phyloP scores from a whole-genome alignment of 108 stramenopile genomes.

The Cyclotella cryptica region DNA sequence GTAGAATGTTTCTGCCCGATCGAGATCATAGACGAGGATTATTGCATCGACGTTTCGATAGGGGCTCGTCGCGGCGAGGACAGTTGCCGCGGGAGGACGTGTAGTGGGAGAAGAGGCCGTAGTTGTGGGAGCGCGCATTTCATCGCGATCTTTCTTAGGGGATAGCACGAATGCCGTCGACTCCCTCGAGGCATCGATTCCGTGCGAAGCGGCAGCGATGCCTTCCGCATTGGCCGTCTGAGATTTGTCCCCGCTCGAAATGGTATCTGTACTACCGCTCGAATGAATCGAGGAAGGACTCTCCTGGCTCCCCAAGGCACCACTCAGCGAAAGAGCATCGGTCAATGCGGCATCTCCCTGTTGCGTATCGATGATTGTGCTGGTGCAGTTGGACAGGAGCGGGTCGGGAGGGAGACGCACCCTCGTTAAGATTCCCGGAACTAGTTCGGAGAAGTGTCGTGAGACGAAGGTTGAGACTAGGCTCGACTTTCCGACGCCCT shows the following conservation, averaged over 20 bases:
- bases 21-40: constrained; percentile 84
- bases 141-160: too few relatives aligned
- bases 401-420: constrained; percentile 84
- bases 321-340: constrained; percentile 50
- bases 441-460: constrained; percentile 79
- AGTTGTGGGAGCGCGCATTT: neutral
- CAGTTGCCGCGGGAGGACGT: constrained; percentile 11
- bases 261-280: constrained; percentile 7
- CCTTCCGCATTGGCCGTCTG: neutral
- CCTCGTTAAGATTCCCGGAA: constrained; percentile 81
- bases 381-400: constrained; percentile 58
- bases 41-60: constrained; percentile 70
- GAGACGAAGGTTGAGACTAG: constrained; percentile 88
- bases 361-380: constrained; percentile 87
- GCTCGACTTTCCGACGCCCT: constrained; percentile 87
- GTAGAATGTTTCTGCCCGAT: constrained; percentile 76
- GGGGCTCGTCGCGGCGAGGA: constrained; percentile 29
- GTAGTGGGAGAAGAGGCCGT: neutral
- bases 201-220: too few relatives aligned
- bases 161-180: too few relatives aligned
- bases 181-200: too few relatives aligned
- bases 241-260: constrained; percentile 12
- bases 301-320: constrained; percentile 10
- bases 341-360: constrained; percentile 72
- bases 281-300: constrained; percentile 12